phyloP scores from a whole-genome alignment of 2,329 filamentous ascomycete genomes.

The Penicillium sp. region DNA sequence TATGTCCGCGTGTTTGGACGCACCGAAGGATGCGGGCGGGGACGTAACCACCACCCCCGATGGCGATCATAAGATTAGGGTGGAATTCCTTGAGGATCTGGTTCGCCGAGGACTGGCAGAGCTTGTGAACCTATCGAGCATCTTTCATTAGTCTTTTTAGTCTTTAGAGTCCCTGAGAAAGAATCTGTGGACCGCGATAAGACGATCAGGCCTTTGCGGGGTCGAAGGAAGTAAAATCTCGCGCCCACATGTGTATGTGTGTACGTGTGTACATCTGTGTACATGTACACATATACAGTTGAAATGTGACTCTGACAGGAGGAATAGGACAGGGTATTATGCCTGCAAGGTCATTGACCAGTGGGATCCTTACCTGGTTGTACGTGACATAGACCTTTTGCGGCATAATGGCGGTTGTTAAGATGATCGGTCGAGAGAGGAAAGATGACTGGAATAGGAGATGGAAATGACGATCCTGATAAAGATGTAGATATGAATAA shows the following conservation, averaged over 20 bases:
- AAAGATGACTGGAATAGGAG: background rate
- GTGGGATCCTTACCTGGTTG: slow-evolving; percentile 65
- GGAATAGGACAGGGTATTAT: background rate
- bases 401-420: slow-evolving; percentile 57
- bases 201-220: slow-evolving; percentile 7
- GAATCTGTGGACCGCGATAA: slow-evolving; percentile 4
- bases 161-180: background rate
- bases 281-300: background rate
- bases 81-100: slow-evolving; percentile 79
- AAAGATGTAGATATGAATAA: background rate
- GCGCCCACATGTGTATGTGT: background rate
- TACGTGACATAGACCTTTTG: slow-evolving; percentile 88
- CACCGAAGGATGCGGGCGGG: slow-evolving; percentile 90
- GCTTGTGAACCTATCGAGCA: slow-evolving; percentile 76
- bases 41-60: slow-evolving; percentile 95
- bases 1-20: slow-evolving; percentile 7
- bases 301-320: background rate
- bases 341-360: background rate
- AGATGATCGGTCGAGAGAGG: background rate
- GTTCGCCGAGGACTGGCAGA: slow-evolving; percentile 82
- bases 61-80: slow-evolving; percentile 96
- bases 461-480: background rate
- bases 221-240: background rate
- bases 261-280: background rate
- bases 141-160: slow-evolving; percentile 19